Percentiles rank a stretch among this genome's conserved stretches.
Evolutionary conservation across 2,329 filamentous ascomycete genomes (phyloP).

Genomic region (Hypoxylon sp.): DNA sequence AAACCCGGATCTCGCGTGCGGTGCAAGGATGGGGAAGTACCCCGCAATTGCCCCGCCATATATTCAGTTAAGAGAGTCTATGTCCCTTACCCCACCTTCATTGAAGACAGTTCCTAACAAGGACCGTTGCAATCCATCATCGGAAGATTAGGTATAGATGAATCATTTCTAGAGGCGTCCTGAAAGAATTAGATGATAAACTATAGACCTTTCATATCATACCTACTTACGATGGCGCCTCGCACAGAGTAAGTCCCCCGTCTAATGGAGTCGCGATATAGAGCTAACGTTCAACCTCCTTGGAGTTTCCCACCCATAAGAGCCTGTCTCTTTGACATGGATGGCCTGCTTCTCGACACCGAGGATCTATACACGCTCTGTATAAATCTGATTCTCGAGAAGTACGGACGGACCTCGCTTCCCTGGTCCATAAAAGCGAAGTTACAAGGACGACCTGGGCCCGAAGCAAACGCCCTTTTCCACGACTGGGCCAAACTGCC

Average conservation of each 20-base stretch:
- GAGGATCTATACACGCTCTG: slow-evolving; percentile 90
- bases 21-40: slow-evolving; percentile 8
- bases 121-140: background rate
- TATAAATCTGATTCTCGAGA: slow-evolving; percentile 83
- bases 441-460: slow-evolving; percentile 72
- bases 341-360: slow-evolving; percentile 92
- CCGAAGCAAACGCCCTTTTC: slow-evolving; percentile 67
- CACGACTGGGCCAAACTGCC: slow-evolving; percentile 89
- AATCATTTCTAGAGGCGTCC: background rate
- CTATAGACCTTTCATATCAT: background rate
- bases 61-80: slow-evolving; percentile 30
- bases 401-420: slow-evolving; percentile 79
- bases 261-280: slow-evolving; percentile 22
- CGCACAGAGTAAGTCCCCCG: slow-evolving; percentile 59
- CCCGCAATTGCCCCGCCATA: slow-evolving; percentile 40
- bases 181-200: background rate
- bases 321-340: slow-evolving; percentile 98
- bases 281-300: slow-evolving; percentile 31
- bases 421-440: slow-evolving; percentile 96
- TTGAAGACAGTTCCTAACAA: background rate
- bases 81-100: slow-evolving; percentile 6
- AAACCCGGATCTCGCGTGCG: background rate
- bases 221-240: slow-evolving; percentile 56
- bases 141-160: background rate
- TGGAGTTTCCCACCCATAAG: slow-evolving; percentile 81